A percentile compares a stretch with the other conserved stretches of the same genome.
Conservation (phyloP, 176 grass and related monocot genomes). For the Aegilops speltoides region DNA sequence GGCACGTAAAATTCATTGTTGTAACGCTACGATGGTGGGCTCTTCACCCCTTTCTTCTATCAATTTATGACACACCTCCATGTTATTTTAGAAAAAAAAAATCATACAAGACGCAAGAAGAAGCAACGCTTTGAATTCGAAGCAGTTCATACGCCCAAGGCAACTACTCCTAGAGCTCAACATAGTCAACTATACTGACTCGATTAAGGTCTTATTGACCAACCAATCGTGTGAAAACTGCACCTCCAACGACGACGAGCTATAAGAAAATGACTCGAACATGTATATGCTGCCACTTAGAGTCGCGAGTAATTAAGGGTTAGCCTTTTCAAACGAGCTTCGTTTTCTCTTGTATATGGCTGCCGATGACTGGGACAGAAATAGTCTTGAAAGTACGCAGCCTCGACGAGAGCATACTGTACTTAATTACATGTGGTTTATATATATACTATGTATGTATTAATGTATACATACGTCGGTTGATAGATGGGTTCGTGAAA, state of each 20-base stretch:
- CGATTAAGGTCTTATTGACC: not conserved
- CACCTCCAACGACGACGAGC: not conserved
- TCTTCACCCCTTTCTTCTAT: too few species aligned
- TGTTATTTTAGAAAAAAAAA: not conserved
- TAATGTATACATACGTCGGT: too few species aligned
- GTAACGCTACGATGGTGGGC: too few species aligned
- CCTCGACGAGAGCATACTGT: too few species aligned
- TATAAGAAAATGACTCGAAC: not conserved
- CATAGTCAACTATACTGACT: not conserved
- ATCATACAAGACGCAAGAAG: not conserved
- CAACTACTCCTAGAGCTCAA: not conserved
- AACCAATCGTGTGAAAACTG: not conserved
- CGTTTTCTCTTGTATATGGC: not conserved
- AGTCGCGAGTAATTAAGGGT: not conserved
- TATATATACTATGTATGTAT: too few species aligned
- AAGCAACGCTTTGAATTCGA: not conserved
- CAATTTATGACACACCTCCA: too few species aligned
- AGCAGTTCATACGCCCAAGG: not conserved
- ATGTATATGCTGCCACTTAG: not conserved
- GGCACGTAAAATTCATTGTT: too few species aligned
- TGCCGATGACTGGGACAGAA: not conserved
- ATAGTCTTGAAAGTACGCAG: not conserved
- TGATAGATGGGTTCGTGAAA: slow-evolving; percentile 20
- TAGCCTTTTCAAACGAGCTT: not conserved
- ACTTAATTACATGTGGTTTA: too few species aligned